Percentiles rank a stretch among this genome's conserved stretches.
These are phyloP conservation scores for Hymenoscyphus occultus DNA, from an alignment of 2,329 filamentous ascomycete species.

Conservation along the genomic window DNA sequence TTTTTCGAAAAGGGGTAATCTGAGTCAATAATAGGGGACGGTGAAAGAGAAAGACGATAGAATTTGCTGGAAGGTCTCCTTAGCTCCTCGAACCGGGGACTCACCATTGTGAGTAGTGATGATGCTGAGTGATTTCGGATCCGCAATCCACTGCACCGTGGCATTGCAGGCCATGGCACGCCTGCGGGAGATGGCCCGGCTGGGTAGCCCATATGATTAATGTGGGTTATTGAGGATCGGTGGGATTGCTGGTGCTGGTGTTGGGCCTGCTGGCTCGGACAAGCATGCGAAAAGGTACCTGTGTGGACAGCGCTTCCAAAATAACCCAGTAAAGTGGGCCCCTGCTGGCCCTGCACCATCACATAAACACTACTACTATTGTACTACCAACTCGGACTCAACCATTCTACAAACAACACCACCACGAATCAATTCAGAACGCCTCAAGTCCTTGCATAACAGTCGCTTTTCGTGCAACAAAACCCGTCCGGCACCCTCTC, in stretches of 20 bases:
- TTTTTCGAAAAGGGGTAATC: not conserved
- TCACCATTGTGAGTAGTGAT: not conserved
- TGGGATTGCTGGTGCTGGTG: too few species aligned
- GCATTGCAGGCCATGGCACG: not conserved
- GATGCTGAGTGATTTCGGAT: not conserved
- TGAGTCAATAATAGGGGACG: not conserved
- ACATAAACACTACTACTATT: not conserved
- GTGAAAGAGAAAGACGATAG: not conserved
- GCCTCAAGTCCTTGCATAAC: not conserved
- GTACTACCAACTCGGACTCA: not conserved
- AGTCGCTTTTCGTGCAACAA: constrained; percentile 6
- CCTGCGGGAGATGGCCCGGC: too few species aligned
- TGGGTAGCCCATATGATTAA: too few species aligned
- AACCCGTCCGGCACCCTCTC: constrained; percentile 10
- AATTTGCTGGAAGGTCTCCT: not conserved
- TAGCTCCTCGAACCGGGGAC: too few species aligned
- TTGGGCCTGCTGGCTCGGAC: too few species aligned
- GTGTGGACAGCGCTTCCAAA: too few species aligned
- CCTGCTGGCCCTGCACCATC: not conserved
- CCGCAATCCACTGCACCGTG: not conserved
- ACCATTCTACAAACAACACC: not conserved
- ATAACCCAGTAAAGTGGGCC: too few species aligned
- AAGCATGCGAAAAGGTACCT: too few species aligned
- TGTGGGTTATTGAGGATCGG: too few species aligned
- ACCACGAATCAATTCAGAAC: not conserved